A percentile compares a stretch with the other conserved stretches of the same genome.
phyloP scores from a whole-genome alignment of 106 monocot species.

The Phalaenopsis equestris region DNA sequence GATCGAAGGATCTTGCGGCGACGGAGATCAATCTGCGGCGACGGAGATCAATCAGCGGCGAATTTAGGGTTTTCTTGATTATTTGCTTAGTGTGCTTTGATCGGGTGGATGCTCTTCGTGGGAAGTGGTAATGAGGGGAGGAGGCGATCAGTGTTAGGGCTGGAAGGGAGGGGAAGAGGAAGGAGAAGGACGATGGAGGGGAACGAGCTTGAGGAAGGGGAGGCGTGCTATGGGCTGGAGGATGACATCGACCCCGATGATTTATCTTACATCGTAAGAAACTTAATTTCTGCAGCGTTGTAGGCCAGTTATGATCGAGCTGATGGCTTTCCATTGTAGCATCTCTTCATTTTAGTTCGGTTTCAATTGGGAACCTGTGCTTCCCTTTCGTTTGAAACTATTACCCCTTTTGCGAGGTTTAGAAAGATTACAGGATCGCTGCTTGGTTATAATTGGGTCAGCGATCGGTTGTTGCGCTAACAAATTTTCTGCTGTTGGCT shows the following conservation, averaged over 20 bases:
- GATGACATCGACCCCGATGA: constrained; percentile 45
- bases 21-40: not conserved
- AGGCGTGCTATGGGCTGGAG: constrained; percentile 34
- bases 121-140: constrained; percentile 33
- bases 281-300: not conserved
- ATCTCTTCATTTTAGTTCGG: not conserved
- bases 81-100: not conserved
- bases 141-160: constrained; percentile 35
- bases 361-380: not conserved
- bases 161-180: constrained; percentile 13
- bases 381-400: not conserved
- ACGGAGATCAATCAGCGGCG: not conserved
- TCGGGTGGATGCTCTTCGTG: constrained; percentile 36
- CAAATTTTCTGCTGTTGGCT: not conserved
- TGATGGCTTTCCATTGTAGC: not conserved
- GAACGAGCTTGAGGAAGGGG: constrained; percentile 66
- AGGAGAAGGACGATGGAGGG: constrained; percentile 35
- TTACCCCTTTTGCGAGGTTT: not conserved
- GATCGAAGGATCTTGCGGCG: not conserved
- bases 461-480: not conserved
- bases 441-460: not conserved
- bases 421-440: not conserved
- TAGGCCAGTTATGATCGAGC: not conserved
- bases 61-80: not conserved
- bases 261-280: constrained; percentile 59